Base-by-base conservation (phyloP, 2,329 filamentous ascomycete genomes). In the Neofusicoccum sp. region DNA sequence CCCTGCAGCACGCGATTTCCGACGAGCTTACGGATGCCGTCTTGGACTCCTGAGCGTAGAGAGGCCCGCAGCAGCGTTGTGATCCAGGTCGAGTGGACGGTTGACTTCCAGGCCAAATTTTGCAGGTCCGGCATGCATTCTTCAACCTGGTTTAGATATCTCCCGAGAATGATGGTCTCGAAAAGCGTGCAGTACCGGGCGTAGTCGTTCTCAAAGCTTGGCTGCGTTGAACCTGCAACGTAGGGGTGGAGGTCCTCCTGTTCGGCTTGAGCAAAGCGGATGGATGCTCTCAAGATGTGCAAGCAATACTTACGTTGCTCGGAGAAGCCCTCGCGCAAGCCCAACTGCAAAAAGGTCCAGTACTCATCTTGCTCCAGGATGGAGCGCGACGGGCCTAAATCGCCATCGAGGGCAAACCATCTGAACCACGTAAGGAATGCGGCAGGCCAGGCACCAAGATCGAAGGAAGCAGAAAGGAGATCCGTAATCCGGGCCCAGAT, bases 131-230 rank as follows among this genome's bases (percentile, higher is more conserved):
- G 66, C 31, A 80, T 69, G 54, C 76, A 79, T 24, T 76, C 79
- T 36, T 78, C 66, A 2, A 80, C 75, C 61, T 82, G 79, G 61
- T 81, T 81, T 43, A 77, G 65, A 62, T 82, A 82, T 26, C 79
- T 73, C 40, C 79, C 77, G 20, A 82, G 71, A 6, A 80, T 74
- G 14, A 82, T 75, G 0, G 75, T 81, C 61, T 81, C 79, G 61
- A 79, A 81, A 1, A 81, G 67, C 4, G 73, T 75, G 43, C 75
- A 76, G 59, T 75, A 81, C 33, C 74, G 73, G 6, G 75, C 71
- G 63, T 79, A 81, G 30, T 76, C 73, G 16, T 62, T 62, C 16
- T 68, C 43, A 48, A 71, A 71, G 24, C 33, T 31, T 12, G 59
- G 43, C n/a, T 38, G 41, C 7, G 51, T 41, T 12, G 49, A 36